Evolutionary conservation across 495 filamentous ascomycete genomes (phyloP), one percentile per base, ranked within the genome.

Genomic region (Friedmanniomyces simplex): DNA sequence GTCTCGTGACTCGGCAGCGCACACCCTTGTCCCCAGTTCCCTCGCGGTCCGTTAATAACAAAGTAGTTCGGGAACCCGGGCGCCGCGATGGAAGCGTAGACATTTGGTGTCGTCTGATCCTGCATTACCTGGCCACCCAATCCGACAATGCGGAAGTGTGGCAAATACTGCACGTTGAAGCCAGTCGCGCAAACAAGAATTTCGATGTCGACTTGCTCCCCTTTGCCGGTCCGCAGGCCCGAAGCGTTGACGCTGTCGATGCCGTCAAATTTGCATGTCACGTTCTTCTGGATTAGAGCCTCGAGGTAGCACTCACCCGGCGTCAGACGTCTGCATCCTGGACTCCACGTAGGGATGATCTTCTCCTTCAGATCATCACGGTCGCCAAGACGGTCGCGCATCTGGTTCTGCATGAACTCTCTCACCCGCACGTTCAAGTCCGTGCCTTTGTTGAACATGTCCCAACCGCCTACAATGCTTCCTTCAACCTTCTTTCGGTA

Each of bases 161-260:
- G 77, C 12, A 67, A 66, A 58, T 70, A 78, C 11, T 71, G 68
- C 7, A 75, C 79, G 54, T 81, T 69, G 63, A 82, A 74, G 36
- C 73, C 73, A 1, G 73, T 83, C 6, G 80, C 80, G 58, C 79
- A 71, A 51, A 70, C 65, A 1, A 72, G 52, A 21, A 68, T 61
- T 39, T 72, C 70, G 50, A 71, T 46, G 7, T 64, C 58, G 53
- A 67, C 59, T 26, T 66, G 50, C 1, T 68, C 60, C 21, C 69
- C 67, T 39, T 66, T 62, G 42, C 57, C 60, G 22, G 60, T 63
- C 12, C 61, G 36, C 20, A 66, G 54, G 32, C 70, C 67, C 2
- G 43, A 58, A 22, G 58, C 57, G 37, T 59, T 63, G 43, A 71
- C 61, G 1, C 39, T n/a, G 25, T 45, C 61, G 37, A 72, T 68